Percentiles rank a stretch among this genome's conserved stretches.
phyloP scores from a whole-genome alignment of 2,329 filamentous ascomycete species.

The Aspergillus neoniger region DNA sequence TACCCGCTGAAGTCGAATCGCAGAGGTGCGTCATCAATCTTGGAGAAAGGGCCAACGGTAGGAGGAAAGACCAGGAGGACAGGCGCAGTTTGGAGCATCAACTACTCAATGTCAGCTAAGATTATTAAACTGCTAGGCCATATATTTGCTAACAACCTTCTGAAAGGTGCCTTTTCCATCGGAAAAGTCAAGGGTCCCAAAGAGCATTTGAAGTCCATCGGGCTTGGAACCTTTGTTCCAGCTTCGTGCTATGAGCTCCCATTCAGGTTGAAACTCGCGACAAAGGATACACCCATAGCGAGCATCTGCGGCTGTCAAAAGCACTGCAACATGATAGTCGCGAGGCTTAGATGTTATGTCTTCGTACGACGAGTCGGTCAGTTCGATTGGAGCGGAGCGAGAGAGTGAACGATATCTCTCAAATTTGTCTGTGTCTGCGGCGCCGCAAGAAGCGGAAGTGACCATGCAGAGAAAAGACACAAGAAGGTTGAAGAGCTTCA shows the following conservation, averaged over 20 bases:
- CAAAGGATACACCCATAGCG: constrained; percentile 86
- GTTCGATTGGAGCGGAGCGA: constrained; percentile 69
- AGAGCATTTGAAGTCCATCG: constrained; percentile 60
- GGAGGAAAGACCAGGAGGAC: constrained; percentile 86
- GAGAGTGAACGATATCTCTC: constrained; percentile 69
- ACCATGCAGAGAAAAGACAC: constrained; percentile 44
- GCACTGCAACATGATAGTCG: constrained; percentile 78
- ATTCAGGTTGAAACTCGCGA: constrained; percentile 90
- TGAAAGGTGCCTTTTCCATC: constrained; percentile 84
- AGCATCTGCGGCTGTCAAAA: constrained; percentile 82
- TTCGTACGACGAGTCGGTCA: constrained; percentile 74
- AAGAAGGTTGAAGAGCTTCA: constrained; percentile 35
- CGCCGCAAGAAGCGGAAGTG: constrained; percentile 40
- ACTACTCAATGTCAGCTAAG: constrained; percentile 52
- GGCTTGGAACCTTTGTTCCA: constrained; percentile 82
- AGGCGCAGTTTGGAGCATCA: constrained; percentile 91
- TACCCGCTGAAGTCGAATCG: constrained; percentile 89
- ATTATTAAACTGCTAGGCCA: background rate
- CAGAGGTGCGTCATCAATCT: constrained; percentile 65
- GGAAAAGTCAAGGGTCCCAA: constrained; percentile 82
- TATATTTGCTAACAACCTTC: constrained; percentile 61
- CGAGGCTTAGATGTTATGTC: constrained; percentile 74
- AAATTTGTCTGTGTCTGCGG: constrained; percentile 69
- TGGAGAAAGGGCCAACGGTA: constrained; percentile 77
- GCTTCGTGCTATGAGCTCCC: constrained; percentile 80